Evolutionary conservation across 2,329 filamentous ascomycete genomes (phyloP), one percentile per base, ranked within the genome.

Genomic region (Fusarium nanum): DNA sequence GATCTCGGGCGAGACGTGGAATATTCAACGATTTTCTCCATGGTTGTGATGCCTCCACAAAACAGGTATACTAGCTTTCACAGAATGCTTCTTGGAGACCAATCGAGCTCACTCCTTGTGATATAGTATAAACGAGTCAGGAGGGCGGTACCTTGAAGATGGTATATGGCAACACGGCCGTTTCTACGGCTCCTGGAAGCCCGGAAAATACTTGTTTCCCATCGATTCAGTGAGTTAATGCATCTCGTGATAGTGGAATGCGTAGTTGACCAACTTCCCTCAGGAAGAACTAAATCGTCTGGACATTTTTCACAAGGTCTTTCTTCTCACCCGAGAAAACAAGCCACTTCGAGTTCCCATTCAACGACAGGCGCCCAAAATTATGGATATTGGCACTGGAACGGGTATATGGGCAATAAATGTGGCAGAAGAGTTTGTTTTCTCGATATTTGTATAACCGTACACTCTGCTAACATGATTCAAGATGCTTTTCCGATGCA

Each of bases 381-480:
- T 91, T 49, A 77, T 92, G 44, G 89, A 92, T 75, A 77, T 97
- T 56, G 95, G 94, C 44, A 94, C 92, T 68, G 95, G 94, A 22
- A 97, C 93, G 2, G 94, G 93, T 41, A 95, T 97, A 66, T 98
- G 95, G 95, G 89, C 92, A 42, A 92, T 97, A 73, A 92, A 95
- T 72, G 91, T 97, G 81, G 92, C 92, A 68, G 90, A 81, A 69
- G 68, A 92, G 87, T 93, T 83, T 82, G 88, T 78, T 30, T 27
- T 10, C 9, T 27, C 46, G 40, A 2, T 41, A 16, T n/a, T 16
- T 2, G 8, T 22, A 18, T 13, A 13, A 6, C 30, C 14, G 10
- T 32, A 6, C 50, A 32, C 63, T 37, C 14, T 34, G 30, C 66
- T 64, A 11, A 62, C 58, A 41, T 22, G 30, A 8, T 13, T 5